These are phyloP conservation scores for Jackrogersella minutella DNA, from an alignment of 495 filamentous ascomycete species.

Conservation along the genomic window DNA sequence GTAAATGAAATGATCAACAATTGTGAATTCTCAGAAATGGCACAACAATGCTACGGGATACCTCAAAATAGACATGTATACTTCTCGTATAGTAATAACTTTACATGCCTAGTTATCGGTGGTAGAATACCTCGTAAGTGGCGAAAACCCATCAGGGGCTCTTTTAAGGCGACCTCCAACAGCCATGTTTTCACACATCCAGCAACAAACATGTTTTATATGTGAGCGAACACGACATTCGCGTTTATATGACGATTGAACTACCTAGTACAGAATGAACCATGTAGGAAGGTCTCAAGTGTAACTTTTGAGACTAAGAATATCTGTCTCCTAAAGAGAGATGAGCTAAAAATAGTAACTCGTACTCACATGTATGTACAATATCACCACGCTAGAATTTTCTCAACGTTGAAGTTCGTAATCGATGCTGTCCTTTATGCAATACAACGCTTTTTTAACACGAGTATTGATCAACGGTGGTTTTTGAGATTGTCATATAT, in stretches of 20 bases:
- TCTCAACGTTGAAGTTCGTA: background rate
- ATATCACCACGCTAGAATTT: background rate
- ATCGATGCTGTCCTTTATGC: background rate
- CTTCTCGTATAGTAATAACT: no score
- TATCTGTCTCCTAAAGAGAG: background rate
- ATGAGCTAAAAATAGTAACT: constrained; percentile 12
- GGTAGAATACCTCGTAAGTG: no score
- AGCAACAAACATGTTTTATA: no score
- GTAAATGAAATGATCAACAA: no score
- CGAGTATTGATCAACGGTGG: constrained; percentile 15
- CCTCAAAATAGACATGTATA: no score
- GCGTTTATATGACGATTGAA: background rate
- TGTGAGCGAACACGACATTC: no score
- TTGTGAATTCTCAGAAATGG: no score
- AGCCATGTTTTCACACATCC: no score
- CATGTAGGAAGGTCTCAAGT: background rate
- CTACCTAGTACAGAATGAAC: background rate
- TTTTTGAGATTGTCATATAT: constrained; percentile 6
- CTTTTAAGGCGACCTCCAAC: no score
- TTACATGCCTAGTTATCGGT: no score
- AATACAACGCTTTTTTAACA: background rate
- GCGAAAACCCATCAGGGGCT: no score
- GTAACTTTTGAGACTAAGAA: background rate
- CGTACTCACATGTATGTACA: constrained; percentile 3
- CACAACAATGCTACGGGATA: no score